Evolutionary conservation across 345 rosid species (phyloP).

Genomic region (Sisymbrium altissimum): DNA sequence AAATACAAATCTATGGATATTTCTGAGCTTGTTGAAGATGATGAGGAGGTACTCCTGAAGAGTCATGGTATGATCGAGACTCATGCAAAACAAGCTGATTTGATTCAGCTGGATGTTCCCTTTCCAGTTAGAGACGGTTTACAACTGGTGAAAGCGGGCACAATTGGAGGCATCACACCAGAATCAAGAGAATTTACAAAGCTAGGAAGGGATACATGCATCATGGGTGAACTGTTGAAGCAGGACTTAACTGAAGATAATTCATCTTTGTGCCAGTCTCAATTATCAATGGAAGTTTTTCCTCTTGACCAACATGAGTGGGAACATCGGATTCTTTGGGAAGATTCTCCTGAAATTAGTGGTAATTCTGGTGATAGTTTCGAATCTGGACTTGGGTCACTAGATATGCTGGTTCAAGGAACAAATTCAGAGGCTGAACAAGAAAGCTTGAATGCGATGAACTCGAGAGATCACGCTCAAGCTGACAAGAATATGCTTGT

Average conservation of each 20-base stretch:
- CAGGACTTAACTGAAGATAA: slow-evolving; percentile 39
- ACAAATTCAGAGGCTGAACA: slow-evolving; percentile 32
- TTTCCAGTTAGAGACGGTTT: slow-evolving; percentile 33
- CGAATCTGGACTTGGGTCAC: slow-evolving; percentile 40
- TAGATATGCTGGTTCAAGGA: slow-evolving; percentile 37
- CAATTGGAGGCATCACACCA: slow-evolving; percentile 29
- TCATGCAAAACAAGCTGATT: slow-evolving; percentile 32
- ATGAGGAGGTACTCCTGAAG: slow-evolving; percentile 76
- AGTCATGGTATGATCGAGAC: slow-evolving; percentile 44
- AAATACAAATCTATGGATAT: slow-evolving; percentile 52
- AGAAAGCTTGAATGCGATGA: slow-evolving; percentile 33
- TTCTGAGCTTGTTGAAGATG: slow-evolving; percentile 78
- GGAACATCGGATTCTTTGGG: slow-evolving; percentile 89
- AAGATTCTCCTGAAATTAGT: slow-evolving; percentile 50
- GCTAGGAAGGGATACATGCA: slow-evolving; percentile 41
- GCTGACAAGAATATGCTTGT: slow-evolving; percentile 27
- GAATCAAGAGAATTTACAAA: slow-evolving; percentile 37
- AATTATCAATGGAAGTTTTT: slow-evolving; percentile 42
- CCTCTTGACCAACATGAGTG: slow-evolving; percentile 92
- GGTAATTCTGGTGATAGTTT: slow-evolving; percentile 42
- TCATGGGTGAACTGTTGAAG: slow-evolving; percentile 68
- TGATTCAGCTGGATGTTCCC: slow-evolving; percentile 44
- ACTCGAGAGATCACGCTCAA: slow-evolving; percentile 34
- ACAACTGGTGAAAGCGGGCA: slow-evolving; percentile 41
- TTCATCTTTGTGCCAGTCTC: slow-evolving; percentile 51